These are phyloP conservation scores for Solanum lycopersicoides DNA, from an alignment of 257 asterid genomes.

Conservation along the genomic window DNA sequence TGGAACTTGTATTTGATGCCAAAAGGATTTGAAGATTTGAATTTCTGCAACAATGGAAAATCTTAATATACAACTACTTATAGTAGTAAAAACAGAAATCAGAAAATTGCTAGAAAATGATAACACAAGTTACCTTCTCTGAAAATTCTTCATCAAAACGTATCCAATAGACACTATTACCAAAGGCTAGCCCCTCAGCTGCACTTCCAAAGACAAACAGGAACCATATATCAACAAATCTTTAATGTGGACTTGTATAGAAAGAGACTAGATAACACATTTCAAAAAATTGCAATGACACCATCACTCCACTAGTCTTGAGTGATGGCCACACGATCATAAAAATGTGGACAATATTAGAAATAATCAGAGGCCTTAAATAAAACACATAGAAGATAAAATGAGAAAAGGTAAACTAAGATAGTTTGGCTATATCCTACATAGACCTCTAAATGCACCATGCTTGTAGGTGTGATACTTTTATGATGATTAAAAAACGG, in stretches of 20 bases:
- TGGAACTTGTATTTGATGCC: constrained; percentile 95
- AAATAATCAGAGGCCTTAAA: background rate
- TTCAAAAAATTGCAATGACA: background rate
- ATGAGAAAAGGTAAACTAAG: background rate
- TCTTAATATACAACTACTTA: background rate
- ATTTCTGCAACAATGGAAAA: constrained; percentile 50
- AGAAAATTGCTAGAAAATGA: background rate
- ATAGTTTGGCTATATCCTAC: background rate
- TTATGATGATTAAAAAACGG: background rate
- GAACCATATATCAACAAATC: background rate
- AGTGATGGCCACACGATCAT: background rate
- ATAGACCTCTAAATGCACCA: background rate
- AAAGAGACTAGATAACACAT: background rate
- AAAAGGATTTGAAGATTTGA: constrained; percentile 73
- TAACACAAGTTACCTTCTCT: constrained; percentile 42
- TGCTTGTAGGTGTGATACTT: background rate
- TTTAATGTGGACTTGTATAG: background rate
- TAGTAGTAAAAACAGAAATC: background rate
- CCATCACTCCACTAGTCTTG: background rate
- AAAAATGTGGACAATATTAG: background rate
- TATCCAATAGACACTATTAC: constrained; percentile 88
- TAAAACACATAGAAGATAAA: background rate
- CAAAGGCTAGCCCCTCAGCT: constrained; percentile 85
- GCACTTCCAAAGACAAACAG: constrained; percentile 22
- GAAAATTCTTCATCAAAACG: constrained; percentile 69